These are phyloP conservation scores for Euphorbia corollata DNA, from an alignment of 441 rosid genomes.

Conservation along the genomic window DNA sequence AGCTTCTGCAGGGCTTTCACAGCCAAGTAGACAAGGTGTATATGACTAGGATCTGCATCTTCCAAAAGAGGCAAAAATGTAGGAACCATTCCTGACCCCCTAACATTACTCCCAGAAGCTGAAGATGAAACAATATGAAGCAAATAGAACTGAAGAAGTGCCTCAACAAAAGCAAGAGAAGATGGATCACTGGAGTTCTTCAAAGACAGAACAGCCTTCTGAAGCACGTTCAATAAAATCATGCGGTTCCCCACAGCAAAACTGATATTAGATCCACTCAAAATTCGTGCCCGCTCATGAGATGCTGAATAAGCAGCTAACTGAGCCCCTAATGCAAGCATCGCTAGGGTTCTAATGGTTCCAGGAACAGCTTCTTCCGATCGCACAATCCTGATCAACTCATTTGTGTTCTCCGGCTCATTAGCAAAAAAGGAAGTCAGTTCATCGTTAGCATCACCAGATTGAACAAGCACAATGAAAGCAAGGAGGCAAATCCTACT, in stretches of 20 bases:
- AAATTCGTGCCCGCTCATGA: slow-evolving; percentile 86
- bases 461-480: slow-evolving; percentile 92
- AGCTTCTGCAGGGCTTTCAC: slow-evolving; percentile 92
- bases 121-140: slow-evolving; percentile 96
- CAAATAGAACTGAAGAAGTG: slow-evolving; percentile 93
- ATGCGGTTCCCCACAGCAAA: slow-evolving; percentile 87
- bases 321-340: slow-evolving; percentile 95
- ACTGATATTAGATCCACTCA: slow-evolving; percentile 90
- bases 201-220: slow-evolving; percentile 81
- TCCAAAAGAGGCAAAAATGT: slow-evolving; percentile 93
- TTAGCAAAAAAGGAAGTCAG: slow-evolving; percentile 86
- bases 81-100: slow-evolving; percentile 97
- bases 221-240: slow-evolving; percentile 95
- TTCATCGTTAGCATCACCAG: slow-evolving; percentile 89
- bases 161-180: slow-evolving; percentile 89
- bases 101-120: slow-evolving; percentile 74
- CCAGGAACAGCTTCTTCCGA: slow-evolving; percentile 89
- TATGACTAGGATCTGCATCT: slow-evolving; percentile 73
- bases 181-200: slow-evolving; percentile 75
- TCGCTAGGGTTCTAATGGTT: slow-evolving; percentile 79
- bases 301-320: slow-evolving; percentile 93
- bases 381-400: slow-evolving; percentile 83
- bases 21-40: slow-evolving; percentile 90
- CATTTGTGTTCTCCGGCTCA: slow-evolving; percentile 98
- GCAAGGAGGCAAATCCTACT: slow-evolving; percentile 95